Conservation (phyloP, 164 flowering plant species). For the Umbilicus rupestris region DNA sequence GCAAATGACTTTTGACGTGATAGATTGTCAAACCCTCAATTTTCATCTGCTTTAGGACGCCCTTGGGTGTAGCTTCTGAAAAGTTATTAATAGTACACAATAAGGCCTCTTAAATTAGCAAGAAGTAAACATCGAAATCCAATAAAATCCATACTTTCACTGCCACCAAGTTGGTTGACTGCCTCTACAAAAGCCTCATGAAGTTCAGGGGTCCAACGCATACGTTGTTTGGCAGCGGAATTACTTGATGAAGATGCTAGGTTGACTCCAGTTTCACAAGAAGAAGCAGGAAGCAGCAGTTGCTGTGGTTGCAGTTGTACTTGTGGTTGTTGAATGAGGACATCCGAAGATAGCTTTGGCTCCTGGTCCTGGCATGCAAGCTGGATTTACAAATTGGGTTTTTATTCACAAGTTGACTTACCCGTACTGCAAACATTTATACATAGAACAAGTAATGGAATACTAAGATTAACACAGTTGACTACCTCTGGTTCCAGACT, state of each 20-base stretch:
- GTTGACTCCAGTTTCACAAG: conserved; percentile 14
- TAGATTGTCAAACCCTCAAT: conserved; percentile 61
- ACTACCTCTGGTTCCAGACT: conserved; percentile 28
- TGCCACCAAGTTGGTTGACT: conserved; percentile 55
- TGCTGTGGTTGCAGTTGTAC: conserved; percentile 13
- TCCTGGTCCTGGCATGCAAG: conserved; percentile 19
- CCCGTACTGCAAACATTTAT: not conserved
- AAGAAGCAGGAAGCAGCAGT: conserved; percentile 9
- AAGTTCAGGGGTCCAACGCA: conserved; percentile 72
- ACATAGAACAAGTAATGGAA: not conserved
- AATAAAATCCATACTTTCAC: conserved; percentile 38
- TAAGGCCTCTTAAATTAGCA: not conserved
- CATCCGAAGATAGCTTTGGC: conserved; percentile 12
- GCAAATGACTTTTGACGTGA: conserved; percentile 79
- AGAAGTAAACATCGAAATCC: not conserved
- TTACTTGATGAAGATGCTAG: conserved; percentile 12
- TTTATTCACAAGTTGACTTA: not conserved
- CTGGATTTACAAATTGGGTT: not conserved
- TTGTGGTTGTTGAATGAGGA: conserved; percentile 14
- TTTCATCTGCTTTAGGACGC: conserved; percentile 64
- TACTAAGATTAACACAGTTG: not conserved
- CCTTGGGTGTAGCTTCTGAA: conserved; percentile 73
- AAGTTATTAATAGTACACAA: conserved; percentile 1
- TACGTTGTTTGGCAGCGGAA: conserved; percentile 31
- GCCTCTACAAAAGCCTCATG: conserved; percentile 70